These are phyloP conservation scores for Blakeslea trispora DNA, from an alignment of 371 early-diverging fungal species.

Conservation along the genomic window DNA sequence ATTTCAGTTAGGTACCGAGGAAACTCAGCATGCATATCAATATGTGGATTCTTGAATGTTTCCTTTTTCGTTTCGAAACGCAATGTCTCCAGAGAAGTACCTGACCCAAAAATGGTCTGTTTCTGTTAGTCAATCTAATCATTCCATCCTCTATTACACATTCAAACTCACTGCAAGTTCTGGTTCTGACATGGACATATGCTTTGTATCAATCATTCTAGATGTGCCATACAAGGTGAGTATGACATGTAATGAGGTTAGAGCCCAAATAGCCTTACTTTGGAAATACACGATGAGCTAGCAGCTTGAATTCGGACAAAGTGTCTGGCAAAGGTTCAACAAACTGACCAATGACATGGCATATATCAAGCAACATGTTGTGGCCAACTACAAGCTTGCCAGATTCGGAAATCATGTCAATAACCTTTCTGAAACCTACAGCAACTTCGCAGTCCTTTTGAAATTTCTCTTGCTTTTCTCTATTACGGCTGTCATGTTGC, in stretches of 20 bases:
- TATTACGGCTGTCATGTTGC: conserved; percentile 33
- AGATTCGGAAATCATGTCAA: conserved; percentile 70
- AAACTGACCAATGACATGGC: conserved; percentile 75
- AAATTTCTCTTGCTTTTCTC: conserved; percentile 33
- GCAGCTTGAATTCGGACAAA: conserved; percentile 62
- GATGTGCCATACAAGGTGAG: neutral
- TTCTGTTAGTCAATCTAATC: neutral
- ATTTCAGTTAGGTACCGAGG: conserved; percentile 45
- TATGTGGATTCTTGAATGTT: conserved; percentile 52
- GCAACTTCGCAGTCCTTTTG: conserved; percentile 62
- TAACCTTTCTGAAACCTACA: conserved; percentile 77
- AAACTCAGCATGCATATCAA: conserved; percentile 48
- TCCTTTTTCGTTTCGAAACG: conserved; percentile 42
- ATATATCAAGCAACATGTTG: conserved; percentile 81
- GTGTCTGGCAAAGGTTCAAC: conserved; percentile 67
- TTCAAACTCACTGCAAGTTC: conserved; percentile 45
- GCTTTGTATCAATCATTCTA: conserved; percentile 83
- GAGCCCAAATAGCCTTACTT: conserved; percentile 29
- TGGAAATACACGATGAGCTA: conserved; percentile 57
- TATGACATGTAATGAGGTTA: neutral
- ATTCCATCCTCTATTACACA: neutral
- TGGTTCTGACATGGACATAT: conserved; percentile 60
- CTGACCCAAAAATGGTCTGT: conserved; percentile 32
- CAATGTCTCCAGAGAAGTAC: conserved; percentile 39
- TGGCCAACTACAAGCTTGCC: conserved; percentile 82